These are phyloP conservation scores for Limnanthes douglasii DNA, from an alignment of 345 rosid species.

Conservation along the genomic window DNA sequence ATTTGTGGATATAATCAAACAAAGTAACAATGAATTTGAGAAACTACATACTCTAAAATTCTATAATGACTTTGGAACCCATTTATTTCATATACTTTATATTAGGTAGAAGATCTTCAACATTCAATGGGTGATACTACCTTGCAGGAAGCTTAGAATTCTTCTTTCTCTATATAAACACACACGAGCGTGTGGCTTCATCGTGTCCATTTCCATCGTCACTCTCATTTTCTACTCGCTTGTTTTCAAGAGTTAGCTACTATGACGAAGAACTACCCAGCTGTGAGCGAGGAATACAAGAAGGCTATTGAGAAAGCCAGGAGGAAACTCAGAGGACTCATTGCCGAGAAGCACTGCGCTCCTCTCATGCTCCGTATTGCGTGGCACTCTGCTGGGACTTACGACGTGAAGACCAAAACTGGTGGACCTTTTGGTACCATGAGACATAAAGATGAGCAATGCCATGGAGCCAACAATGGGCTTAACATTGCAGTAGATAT, in stretches of 20 bases:
- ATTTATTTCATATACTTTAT: no score
- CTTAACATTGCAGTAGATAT: constrained; percentile 65
- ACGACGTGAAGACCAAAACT: constrained; percentile 61
- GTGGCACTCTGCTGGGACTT: constrained; percentile 98
- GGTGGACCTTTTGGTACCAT: constrained; percentile 96
- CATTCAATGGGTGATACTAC: no score
- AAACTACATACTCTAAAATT: no score
- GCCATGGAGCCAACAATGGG: constrained; percentile 69
- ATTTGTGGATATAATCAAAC: no score
- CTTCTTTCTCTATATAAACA: no score
- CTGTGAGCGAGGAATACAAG: constrained; percentile 49
- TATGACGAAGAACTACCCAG: constrained; percentile 56
- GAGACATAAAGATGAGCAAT: constrained; percentile 61
- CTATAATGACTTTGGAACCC: no score
- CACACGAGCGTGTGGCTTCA: no score
- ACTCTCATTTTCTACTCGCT: no score
- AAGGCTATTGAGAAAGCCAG: constrained; percentile 51
- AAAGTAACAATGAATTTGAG: no score
- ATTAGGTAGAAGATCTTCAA: no score
- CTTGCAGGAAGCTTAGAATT: no score
- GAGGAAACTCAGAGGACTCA: constrained; percentile 52
- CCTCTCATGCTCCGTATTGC: constrained; percentile 73
- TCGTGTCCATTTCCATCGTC: constrained; percentile 3
- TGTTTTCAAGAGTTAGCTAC: no score
- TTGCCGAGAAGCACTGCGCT: constrained; percentile 64